Conservation (phyloP, 805 yeast genomes). For the Kodamaea kaohsiungensis region DNA sequence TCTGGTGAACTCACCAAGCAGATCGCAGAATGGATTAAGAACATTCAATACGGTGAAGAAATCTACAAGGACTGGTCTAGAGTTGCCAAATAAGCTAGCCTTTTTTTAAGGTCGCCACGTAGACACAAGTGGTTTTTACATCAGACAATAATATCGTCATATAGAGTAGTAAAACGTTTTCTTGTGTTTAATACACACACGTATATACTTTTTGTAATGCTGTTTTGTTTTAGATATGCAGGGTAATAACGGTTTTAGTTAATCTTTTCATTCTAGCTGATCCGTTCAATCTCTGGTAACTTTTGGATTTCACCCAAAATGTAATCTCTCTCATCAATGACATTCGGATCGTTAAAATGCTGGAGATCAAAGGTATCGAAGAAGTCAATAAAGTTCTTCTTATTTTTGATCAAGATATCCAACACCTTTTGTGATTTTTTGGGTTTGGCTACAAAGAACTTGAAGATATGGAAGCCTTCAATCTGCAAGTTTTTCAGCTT, state of each 20-base stretch:
- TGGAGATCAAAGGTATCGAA: constrained; percentile 64
- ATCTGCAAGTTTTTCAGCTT: constrained; percentile 84
- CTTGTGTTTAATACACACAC: not conserved
- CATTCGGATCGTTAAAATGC: constrained; percentile 62
- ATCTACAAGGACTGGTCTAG: constrained; percentile 59
- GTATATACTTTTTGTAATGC: not conserved
- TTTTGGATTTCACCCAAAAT: constrained; percentile 72
- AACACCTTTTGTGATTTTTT: constrained; percentile 75
- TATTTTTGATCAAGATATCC: constrained; percentile 83
- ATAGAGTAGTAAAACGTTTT: not conserved
- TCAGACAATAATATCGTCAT: not conserved
- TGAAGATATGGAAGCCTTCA: constrained; percentile 92
- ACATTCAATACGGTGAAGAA: constrained; percentile 85
- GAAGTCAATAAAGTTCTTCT: constrained; percentile 71
- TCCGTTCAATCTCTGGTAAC: constrained; percentile 59
- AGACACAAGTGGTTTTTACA: not conserved
- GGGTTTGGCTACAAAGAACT: constrained; percentile 96
- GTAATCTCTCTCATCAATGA: constrained; percentile 79
- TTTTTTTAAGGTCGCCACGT: not conserved
- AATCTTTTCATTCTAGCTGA: not conserved
- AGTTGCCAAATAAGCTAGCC: constrained; percentile 34
- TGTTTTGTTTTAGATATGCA: not conserved
- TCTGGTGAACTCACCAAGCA: constrained; percentile 80
- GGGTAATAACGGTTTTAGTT: too few species aligned
- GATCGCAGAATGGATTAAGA: constrained; percentile 82